A percentile compares a stretch with the other conserved stretches of the same genome.
Conservation (phyloP, 225 moss, liverwort and hornwort species). For the Physcomitrium patens region DNA sequence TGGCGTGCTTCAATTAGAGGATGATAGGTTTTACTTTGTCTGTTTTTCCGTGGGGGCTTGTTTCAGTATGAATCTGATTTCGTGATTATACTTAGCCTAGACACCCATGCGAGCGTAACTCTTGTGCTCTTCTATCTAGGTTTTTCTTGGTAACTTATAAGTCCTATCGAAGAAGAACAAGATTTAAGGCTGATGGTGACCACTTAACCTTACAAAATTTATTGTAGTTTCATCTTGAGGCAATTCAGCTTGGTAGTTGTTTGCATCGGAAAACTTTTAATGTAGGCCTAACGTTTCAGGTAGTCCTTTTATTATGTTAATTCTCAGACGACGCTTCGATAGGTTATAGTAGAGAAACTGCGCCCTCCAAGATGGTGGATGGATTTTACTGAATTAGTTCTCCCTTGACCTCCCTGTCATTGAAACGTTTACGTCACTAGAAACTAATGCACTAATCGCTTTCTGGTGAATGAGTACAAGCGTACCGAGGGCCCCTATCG, state of each 20-base stretch:
- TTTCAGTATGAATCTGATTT: conserved; percentile 1
- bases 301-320: neutral
- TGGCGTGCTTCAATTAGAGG: neutral
- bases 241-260: neutral
- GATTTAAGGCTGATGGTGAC: neutral
- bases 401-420: no score
- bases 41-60: neutral
- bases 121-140: neutral
- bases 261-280: neutral
- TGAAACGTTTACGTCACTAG: no score
- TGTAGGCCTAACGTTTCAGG: neutral
- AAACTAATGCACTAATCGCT: no score
- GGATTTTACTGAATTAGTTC: neutral
- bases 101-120: conserved; percentile 1
- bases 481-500: no score
- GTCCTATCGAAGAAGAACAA: neutral
- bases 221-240: conserved; percentile 9
- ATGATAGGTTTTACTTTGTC: neutral
- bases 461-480: no score
- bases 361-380: neutral
- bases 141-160: neutral
- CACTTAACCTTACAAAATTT: neutral
- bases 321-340: neutral
- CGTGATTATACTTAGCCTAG: neutral
- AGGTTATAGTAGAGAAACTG: neutral